These are phyloP conservation scores for Neofusicoccum sp. DNA, from an alignment of 2,329 filamentous ascomycete genomes.

Conservation along the genomic window DNA sequence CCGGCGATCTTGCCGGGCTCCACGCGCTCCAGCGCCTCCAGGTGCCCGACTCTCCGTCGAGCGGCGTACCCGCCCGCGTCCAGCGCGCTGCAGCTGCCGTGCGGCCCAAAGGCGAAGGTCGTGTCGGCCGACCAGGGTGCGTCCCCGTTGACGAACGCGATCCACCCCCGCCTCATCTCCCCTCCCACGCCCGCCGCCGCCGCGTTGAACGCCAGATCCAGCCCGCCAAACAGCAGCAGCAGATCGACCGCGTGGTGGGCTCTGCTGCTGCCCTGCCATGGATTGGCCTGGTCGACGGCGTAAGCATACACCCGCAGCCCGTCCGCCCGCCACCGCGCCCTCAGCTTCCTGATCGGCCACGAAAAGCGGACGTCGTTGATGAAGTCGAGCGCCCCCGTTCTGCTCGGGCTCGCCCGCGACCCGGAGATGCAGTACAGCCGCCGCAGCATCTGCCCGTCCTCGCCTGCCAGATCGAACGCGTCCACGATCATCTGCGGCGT, in stretches of 20 bases:
- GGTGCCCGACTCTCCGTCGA: conserved; percentile 34
- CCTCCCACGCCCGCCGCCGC: conserved; percentile 34
- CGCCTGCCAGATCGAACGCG: conserved; percentile 33
- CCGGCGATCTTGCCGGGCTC: conserved; percentile 31
- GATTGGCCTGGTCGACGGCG: conserved; percentile 47
- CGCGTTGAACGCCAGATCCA: conserved; percentile 38
- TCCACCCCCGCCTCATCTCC: conserved; percentile 43
- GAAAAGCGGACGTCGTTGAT: conserved; percentile 36
- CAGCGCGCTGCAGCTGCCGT: conserved; percentile 36
- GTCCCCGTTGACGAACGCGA: conserved; percentile 37
- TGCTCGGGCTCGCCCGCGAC: conserved; percentile 40
- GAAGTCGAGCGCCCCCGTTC: conserved; percentile 42
- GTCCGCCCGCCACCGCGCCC: conserved; percentile 19
- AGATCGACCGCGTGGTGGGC: conserved; percentile 51
- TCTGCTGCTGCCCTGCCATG: conserved; percentile 47
- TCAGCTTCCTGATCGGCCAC: conserved; percentile 26
- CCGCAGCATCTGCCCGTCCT: conserved; percentile 31
- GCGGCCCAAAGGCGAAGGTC: conserved; percentile 42
- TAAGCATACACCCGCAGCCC: conserved; percentile 39
- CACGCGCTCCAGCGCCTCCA: conserved; percentile 31
- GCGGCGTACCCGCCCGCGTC: conserved; percentile 32
- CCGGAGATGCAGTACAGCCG: conserved; percentile 42
- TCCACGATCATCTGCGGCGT: conserved; percentile 34
- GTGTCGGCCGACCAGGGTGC: conserved; percentile 37
- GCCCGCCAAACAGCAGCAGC: conserved; percentile 44